phyloP scores from a whole-genome alignment of 1,139 yeast genomes.

The Debaryomycetaceae sp. region DNA sequence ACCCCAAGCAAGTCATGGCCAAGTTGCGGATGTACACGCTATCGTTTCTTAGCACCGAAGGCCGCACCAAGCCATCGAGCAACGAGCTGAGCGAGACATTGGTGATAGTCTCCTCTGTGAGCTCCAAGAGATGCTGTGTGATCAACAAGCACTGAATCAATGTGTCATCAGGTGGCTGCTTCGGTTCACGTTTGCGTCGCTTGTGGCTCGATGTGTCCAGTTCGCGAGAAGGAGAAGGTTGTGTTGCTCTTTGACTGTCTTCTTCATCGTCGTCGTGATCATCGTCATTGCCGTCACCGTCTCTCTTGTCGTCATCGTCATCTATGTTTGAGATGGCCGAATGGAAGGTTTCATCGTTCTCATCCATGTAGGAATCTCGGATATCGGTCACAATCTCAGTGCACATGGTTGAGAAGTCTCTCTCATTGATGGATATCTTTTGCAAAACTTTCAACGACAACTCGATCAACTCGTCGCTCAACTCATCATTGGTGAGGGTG shows the following conservation, averaged over 20 bases:
- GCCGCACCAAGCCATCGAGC: slow-evolving; percentile 73
- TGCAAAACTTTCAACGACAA: slow-evolving; percentile 62
- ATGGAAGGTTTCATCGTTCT: slow-evolving; percentile 44
- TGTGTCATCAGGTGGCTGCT: slow-evolving; percentile 43
- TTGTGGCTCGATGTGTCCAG: slow-evolving; percentile 18
- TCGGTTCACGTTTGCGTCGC: slow-evolving; percentile 33
- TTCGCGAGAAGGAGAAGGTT: no score
- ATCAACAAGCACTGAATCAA: slow-evolving; percentile 64
- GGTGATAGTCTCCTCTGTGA: slow-evolving; percentile 60
- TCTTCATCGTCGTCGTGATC: slow-evolving; percentile 17
- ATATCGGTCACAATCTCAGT: slow-evolving; percentile 86
- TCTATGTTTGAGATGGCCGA: slow-evolving; percentile 48
- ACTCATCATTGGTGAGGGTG: slow-evolving; percentile 49
- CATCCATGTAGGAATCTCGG: slow-evolving; percentile 59
- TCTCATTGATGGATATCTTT: slow-evolving; percentile 70
- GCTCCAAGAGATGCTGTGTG: slow-evolving; percentile 67
- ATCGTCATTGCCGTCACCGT: slow-evolving; percentile 13
- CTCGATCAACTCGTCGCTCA: slow-evolving; percentile 51
- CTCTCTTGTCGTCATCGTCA: slow-evolving; percentile 19
- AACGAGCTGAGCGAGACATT: slow-evolving; percentile 71
- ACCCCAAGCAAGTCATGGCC: slow-evolving; percentile 74
- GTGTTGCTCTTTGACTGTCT: no score
- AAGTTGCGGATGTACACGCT: slow-evolving; percentile 54
- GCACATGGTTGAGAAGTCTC: slow-evolving; percentile 79
- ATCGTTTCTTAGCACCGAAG: slow-evolving; percentile 66